A percentile compares a stretch with the other conserved stretches of the same genome.
phyloP scores from a whole-genome alignment of 2,329 filamentous ascomycete species.

The Aureobasidium pullulans region DNA sequence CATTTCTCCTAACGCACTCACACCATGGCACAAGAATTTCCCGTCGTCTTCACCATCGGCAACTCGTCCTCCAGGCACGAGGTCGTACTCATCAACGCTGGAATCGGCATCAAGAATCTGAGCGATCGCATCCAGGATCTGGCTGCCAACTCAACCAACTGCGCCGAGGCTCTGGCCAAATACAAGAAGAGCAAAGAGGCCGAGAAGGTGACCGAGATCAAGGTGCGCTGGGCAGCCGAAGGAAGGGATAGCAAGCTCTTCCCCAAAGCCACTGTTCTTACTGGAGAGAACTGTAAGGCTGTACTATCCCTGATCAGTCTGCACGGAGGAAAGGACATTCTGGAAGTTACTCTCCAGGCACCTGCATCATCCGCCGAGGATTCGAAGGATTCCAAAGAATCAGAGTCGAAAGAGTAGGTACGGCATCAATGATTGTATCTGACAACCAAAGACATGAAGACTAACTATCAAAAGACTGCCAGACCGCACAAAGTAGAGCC shows the following conservation, averaged over 20 bases:
- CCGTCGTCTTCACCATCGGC: constrained; percentile 31
- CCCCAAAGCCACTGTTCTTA: constrained; percentile 28
- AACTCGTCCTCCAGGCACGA: constrained; percentile 28
- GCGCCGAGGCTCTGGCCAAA: constrained; percentile 26
- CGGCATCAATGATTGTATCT: neutral
- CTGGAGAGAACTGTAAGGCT: constrained; percentile 27
- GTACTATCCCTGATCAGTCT: constrained; percentile 26
- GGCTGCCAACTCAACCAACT: constrained; percentile 25
- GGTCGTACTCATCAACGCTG: constrained; percentile 24
- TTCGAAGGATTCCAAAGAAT: constrained; percentile 15
- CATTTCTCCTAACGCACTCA: neutral
- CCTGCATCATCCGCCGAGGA: constrained; percentile 4
- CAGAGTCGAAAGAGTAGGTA: constrained; percentile 17
- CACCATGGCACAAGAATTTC: constrained; percentile 20
- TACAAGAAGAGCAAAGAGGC: constrained; percentile 26
- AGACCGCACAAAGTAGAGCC: constrained; percentile 16
- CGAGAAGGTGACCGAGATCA: constrained; percentile 26
- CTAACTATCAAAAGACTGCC: constrained; percentile 12
- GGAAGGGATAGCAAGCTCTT: constrained; percentile 27
- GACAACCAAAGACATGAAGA: neutral
- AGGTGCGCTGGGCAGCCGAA: constrained; percentile 27
- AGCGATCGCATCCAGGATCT: constrained; percentile 19
- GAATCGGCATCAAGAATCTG: constrained; percentile 21
- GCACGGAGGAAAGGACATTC: constrained; percentile 28
- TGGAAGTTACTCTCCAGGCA: constrained; percentile 26